Evolutionary conservation across 2,329 filamentous ascomycete genomes (phyloP), one percentile per base, ranked within the genome.

Genomic region (Fusarium bactridioides): DNA sequence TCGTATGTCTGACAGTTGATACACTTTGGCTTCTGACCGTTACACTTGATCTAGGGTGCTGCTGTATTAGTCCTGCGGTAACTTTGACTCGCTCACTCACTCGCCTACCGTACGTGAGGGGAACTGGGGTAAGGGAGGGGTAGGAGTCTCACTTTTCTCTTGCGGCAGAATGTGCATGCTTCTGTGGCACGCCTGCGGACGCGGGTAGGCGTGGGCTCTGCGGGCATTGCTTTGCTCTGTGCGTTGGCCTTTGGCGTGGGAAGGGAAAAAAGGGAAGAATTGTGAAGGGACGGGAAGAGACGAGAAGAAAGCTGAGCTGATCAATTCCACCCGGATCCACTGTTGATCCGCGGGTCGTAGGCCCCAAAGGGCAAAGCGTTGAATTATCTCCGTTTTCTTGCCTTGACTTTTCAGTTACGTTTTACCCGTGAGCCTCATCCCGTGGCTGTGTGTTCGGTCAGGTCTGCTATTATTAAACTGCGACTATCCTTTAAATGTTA

Each of bases 1-100:
- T 53, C 58, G 37, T 70, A 74, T 9, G 59, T 63, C 44, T 68
- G 57, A 16, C 73, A 75, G 37, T 75, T 74, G 48, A 62, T 58
- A 54, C 73, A 75, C 21, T 48, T 59, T 19, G 56, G 73, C 23
- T 58, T 60, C 37, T 69, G 63, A 4, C 71, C 70, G 33, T 84
- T 85, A 74, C 86, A 87, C 72, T 85, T 86, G 77, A 87, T 83
- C 85, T 87, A n/a, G 40, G 33, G 47, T 45, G 15, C 15, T 40
- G 10, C 15, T 16, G 25, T 29, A 5, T 59, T 61, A 69, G 60
- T 59, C 45, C 58, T 47, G 44, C 55, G 56, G 47, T 60, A 61
- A 70, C 31, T 33, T 33, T 31, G 29, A 10, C 27, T 29, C 12
- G 13, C 31, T 33, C 31, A 7, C 75, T 31, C 25, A 13, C n/a